A percentile compares a stretch with the other conserved stretches of the same genome.
These are phyloP conservation scores for Vavraia culicis DNA, from an alignment of 371 early-diverging fungal genomes.

Conservation along the genomic window DNA sequence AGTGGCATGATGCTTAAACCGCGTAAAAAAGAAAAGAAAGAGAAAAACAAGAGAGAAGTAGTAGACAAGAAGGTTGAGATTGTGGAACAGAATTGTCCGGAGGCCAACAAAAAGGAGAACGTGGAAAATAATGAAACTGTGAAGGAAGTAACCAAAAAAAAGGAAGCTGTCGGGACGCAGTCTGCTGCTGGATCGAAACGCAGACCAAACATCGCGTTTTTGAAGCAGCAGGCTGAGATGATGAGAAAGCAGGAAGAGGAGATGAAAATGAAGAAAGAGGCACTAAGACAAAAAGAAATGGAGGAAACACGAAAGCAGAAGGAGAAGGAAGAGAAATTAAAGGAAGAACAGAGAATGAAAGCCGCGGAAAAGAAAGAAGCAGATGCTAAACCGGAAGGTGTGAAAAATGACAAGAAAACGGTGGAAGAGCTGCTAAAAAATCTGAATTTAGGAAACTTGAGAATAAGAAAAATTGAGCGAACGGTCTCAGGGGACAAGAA, in stretches of 20 bases:
- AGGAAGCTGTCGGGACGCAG: no score
- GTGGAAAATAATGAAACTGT: no score
- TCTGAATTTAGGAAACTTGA: background rate
- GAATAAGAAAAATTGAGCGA: constrained; percentile 11
- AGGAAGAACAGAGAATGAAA: constrained; percentile 37
- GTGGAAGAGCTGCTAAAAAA: constrained; percentile 25
- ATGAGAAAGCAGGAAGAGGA: background rate
- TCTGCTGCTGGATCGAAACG: background rate
- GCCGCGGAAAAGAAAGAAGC: constrained; percentile 31
- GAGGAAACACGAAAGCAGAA: constrained; percentile 17
- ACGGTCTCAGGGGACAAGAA: background rate
- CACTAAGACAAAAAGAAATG: constrained; percentile 7
- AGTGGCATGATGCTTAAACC: no score
- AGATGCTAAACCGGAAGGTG: constrained; percentile 14
- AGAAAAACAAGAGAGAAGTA: no score
- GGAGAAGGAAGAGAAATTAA: constrained; percentile 33
- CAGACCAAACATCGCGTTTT: constrained; percentile 1
- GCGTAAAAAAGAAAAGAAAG: no score
- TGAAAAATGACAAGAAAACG: constrained; percentile 26
- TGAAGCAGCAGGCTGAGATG: background rate
- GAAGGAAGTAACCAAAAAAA: no score
- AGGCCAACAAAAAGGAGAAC: no score
- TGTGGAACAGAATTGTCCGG: no score
- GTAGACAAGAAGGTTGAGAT: no score
- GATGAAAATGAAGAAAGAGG: constrained; percentile 47